Conservation (phyloP, 257 asterid genomes). For the Solanum sparsipilum region DNA sequence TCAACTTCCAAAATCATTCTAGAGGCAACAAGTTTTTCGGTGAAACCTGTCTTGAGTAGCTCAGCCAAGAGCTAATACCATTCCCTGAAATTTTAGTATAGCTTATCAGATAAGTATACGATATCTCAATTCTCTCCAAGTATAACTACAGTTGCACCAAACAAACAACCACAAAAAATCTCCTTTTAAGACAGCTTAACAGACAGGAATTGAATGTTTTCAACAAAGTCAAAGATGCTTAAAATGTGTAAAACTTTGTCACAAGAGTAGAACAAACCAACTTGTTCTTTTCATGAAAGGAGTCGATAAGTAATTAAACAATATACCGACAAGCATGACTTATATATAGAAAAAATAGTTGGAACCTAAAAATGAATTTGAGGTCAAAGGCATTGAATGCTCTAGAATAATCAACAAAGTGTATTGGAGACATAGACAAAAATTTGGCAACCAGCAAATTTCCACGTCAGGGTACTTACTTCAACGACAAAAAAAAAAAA, state of each 20-base stretch:
- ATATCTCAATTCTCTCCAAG: neutral
- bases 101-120: neutral
- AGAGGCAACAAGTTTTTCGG: neutral
- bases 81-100: slow-evolving; percentile 10
- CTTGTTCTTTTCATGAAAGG: neutral
- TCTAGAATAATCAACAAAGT: neutral
- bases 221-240: neutral
- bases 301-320: neutral
- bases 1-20: slow-evolving; percentile 4
- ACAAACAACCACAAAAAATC: neutral
- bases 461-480: neutral
- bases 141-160: neutral
- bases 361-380: neutral
- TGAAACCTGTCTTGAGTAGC: slow-evolving; percentile 5
- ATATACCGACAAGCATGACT: neutral
- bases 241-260: neutral
- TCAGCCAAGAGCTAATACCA: slow-evolving; percentile 2
- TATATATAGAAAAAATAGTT: neutral
- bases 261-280: neutral
- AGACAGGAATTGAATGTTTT: too few species aligned
- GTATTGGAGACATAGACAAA: neutral
- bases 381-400: neutral
- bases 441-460: neutral
- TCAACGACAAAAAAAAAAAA: neutral
- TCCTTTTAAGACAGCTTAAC: neutral